phyloP scores from a whole-genome alignment of 192 early-diverging fungal genomes.

The Coemansia sp. region DNA sequence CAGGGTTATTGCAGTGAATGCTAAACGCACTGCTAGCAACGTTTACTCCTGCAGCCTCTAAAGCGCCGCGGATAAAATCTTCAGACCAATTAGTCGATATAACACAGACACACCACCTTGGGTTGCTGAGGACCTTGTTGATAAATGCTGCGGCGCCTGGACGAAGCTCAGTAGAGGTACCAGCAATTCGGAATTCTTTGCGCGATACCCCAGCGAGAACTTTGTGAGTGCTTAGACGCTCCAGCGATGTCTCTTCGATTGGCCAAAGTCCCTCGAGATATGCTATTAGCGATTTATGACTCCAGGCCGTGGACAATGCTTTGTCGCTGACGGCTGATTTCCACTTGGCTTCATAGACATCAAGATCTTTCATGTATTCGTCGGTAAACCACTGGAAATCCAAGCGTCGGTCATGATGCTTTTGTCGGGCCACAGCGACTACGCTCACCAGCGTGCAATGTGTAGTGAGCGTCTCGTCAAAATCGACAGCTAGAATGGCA shows the following conservation, averaged over 20 bases:
- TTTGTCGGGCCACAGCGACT: conserved; percentile 12
- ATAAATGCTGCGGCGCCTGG: conserved; percentile 25
- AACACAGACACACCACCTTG: conserved; percentile 20
- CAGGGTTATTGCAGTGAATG: conserved; percentile 33
- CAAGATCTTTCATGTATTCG: conserved; percentile 33
- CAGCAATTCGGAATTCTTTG: conserved; percentile 21
- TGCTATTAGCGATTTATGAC: conserved; percentile 8
- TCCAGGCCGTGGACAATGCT: neutral
- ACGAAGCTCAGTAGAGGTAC: conserved; percentile 16
- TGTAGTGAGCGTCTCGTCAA: conserved; percentile 50
- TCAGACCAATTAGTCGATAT: conserved; percentile 56
- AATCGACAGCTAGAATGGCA: conserved; percentile 35
- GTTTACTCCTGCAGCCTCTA: conserved; percentile 31
- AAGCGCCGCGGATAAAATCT: conserved; percentile 46
- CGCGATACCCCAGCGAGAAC: conserved; percentile 29
- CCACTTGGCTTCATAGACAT: conserved; percentile 20
- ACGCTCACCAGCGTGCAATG: conserved; percentile 36
- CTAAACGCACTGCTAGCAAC: neutral
- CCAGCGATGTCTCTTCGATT: conserved; percentile 35
- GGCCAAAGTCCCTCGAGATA: conserved; percentile 37
- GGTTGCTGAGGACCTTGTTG: conserved; percentile 15
- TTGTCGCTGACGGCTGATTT: neutral
- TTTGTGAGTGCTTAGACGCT: conserved; percentile 14
- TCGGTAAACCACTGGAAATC: conserved; percentile 22
- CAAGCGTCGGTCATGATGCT: neutral